These are phyloP conservation scores for Meyerozyma smithsonii DNA, from an alignment of 1,139 yeast species.

Conservation along the genomic window DNA sequence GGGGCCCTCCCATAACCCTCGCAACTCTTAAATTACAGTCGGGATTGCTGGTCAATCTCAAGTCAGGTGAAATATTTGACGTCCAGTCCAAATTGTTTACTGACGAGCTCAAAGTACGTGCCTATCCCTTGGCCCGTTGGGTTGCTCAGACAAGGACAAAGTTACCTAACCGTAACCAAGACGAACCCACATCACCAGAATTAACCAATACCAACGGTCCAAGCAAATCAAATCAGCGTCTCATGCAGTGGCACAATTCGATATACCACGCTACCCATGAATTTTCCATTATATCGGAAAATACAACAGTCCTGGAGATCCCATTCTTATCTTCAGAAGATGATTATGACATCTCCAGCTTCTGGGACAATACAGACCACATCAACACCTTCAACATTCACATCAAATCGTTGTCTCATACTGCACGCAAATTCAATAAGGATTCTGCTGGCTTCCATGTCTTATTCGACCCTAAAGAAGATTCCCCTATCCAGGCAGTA, in stretches of 20 bases:
- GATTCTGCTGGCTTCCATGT: conserved; percentile 59
- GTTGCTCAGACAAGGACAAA: not conserved
- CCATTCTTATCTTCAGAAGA: conserved; percentile 31
- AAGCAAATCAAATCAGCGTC: not conserved
- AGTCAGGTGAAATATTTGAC: conserved; percentile 17
- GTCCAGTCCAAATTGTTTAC: conserved; percentile 20
- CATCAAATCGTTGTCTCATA: conserved; percentile 30
- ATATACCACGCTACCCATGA: conserved; percentile 15
- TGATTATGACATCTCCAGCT: conserved; percentile 24
- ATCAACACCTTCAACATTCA: conserved; percentile 23
- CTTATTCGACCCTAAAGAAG: conserved; percentile 41
- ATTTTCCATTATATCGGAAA: conserved; percentile 29
- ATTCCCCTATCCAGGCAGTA: conserved; percentile 50
- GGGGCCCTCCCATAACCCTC: conserved; percentile 15
- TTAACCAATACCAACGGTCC: not conserved
- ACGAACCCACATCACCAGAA: not conserved
- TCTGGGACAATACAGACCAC: conserved; percentile 18
- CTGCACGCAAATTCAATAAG: conserved; percentile 26
- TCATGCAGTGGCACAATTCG: conserved; percentile 12
- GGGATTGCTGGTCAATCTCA: conserved; percentile 17
- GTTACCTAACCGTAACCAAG: not conserved
- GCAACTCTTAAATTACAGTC: conserved; percentile 21
- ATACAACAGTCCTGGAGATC: conserved; percentile 25
- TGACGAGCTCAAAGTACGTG: conserved; percentile 20
- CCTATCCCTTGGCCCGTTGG: not conserved